Conservation (phyloP, 2,329 filamentous ascomycete species). For the Phialophora chinensis region DNA sequence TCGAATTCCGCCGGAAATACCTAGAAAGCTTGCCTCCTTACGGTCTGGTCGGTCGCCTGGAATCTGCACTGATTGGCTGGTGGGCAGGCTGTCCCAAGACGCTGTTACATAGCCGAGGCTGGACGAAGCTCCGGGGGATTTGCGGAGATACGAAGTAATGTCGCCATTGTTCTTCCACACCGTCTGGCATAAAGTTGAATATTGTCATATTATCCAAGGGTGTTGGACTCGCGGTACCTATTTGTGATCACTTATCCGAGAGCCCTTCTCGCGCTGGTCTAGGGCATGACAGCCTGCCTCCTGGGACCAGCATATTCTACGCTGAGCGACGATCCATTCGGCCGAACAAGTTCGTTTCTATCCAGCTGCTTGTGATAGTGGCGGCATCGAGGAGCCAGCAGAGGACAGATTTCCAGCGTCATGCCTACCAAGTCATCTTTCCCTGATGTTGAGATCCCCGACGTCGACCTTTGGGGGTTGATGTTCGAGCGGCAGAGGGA, state of each 20-base stretch:
- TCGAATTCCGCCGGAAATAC: too few relatives aligned
- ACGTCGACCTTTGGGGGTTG: conserved; percentile 77
- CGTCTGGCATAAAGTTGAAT: neutral
- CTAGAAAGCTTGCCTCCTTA: too few relatives aligned
- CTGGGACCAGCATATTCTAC: neutral
- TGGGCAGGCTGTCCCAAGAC: neutral
- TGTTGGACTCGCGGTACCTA: neutral
- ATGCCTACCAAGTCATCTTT: conserved; percentile 77
- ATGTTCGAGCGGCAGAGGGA: conserved; percentile 38
- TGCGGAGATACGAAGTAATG: neutral
- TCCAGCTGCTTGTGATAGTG: neutral
- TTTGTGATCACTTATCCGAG: neutral
- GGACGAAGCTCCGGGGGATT: neutral
- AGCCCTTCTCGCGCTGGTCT: neutral
- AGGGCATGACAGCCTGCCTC: neutral
- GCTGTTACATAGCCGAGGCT: neutral
- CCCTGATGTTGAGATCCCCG: conserved; percentile 70
- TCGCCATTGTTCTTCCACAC: neutral
- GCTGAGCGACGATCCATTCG: neutral
- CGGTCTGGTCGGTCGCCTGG: too few relatives aligned
- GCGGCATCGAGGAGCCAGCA: neutral
- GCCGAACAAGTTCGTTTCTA: neutral
- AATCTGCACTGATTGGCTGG: neutral
- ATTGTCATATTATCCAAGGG: neutral
- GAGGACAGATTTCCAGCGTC: conserved; percentile 1